A percentile compares a stretch with the other conserved stretches of the same genome.
Evolutionary conservation across 345 rosid species (phyloP).

Genomic region (Populus ilicifolia): DNA sequence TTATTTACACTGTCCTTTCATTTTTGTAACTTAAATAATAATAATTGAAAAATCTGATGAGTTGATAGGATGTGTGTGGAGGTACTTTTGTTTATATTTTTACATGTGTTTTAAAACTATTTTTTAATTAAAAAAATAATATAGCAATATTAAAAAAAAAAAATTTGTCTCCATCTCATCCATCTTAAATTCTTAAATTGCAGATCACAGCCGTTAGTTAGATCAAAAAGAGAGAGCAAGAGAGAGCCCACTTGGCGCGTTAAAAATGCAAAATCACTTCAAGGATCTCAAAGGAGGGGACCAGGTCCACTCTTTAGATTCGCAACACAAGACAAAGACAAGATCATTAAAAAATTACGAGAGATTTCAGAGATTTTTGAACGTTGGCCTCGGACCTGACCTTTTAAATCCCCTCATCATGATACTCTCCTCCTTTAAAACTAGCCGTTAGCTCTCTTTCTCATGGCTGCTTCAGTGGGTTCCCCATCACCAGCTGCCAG

Average conservation of each 20-base stretch:
- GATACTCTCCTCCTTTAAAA: not conserved
- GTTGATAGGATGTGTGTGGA: too few relatives aligned
- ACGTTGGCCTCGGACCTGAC: slow-evolving; percentile 1
- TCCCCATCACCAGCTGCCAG: slow-evolving; percentile 40
- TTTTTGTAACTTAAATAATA: too few relatives aligned
- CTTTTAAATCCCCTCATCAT: not conserved
- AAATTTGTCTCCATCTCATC: too few relatives aligned
- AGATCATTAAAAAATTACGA: not conserved
- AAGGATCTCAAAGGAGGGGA: slow-evolving; percentile 1
- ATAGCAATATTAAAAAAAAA: not conserved
- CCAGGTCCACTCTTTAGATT: not conserved
- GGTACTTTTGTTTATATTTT: too few relatives aligned
- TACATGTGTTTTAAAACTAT: too few relatives aligned
- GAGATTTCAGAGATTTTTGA: not conserved
- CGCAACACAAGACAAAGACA: not conserved
- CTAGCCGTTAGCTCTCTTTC: slow-evolving; percentile 21
- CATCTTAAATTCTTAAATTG: not conserved
- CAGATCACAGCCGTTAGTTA: not conserved
- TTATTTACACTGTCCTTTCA: too few relatives aligned
- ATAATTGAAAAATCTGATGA: too few relatives aligned
- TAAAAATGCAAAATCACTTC: not conserved
- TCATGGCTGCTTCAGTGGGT: slow-evolving; percentile 53
- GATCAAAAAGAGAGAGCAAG: not conserved
- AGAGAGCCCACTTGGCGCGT: not conserved
- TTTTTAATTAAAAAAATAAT: too few relatives aligned